Conservation (phyloP, 345 rosid species). For the Carallia pectinifolia region DNA sequence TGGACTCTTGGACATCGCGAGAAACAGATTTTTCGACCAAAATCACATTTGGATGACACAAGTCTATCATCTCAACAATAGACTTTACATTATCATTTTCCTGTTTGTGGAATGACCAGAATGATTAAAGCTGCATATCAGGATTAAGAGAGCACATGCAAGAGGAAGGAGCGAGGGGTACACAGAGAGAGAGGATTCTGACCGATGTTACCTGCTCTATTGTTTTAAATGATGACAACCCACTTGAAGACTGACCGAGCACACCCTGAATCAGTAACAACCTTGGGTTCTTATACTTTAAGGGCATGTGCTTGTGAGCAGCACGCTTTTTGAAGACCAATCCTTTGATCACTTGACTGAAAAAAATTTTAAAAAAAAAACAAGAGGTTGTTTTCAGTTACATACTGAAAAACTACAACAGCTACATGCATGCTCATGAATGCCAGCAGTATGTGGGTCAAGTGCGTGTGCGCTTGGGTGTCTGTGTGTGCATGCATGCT, state of each 20-base stretch:
- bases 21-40: constrained; percentile 90
- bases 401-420: too few species aligned
- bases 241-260: constrained; percentile 74
- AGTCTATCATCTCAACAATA: constrained; percentile 59
- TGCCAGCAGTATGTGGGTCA: too few species aligned
- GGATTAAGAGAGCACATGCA: too few species aligned
- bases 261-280: constrained; percentile 68
- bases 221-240: constrained; percentile 66
- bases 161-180: too few species aligned
- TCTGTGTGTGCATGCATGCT: too few species aligned
- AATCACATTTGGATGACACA: constrained; percentile 68
- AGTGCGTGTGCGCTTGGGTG: too few species aligned
- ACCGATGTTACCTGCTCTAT: constrained; percentile 54
- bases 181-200: too few species aligned
- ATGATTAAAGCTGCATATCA: neutral
- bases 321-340: constrained; percentile 93
- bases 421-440: too few species aligned
- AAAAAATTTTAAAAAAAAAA: constrained; percentile 4
- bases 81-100: constrained; percentile 56
- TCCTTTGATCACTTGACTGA: constrained; percentile 84
- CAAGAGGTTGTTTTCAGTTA: too few species aligned
- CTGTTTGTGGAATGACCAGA: constrained; percentile 44
- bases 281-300: constrained; percentile 65
- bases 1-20: constrained; percentile 73
- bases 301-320: constrained; percentile 96